Evolutionary conservation across 352 stramenopile genomes (phyloP), one percentile per base, ranked within the genome.

Genomic region (Phytopythium montanum): DNA sequence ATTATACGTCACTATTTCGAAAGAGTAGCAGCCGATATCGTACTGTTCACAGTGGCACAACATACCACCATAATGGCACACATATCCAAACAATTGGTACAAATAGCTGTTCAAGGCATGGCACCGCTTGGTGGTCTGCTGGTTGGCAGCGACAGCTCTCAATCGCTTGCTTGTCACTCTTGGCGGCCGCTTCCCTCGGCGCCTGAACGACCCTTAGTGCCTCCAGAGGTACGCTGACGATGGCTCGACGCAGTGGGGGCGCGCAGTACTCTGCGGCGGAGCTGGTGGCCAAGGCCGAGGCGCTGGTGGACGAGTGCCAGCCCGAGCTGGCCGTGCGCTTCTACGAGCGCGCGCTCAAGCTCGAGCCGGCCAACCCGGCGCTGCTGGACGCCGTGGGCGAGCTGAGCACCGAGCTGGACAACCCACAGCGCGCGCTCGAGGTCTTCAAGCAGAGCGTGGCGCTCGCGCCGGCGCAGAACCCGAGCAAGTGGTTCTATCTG

Each of bases 401-500:
- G 69, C 76, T 94, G 25, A 77, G 72, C 60, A 94, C 83, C 52
- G 87, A 96, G 61, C 72, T 95, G 55, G 80, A 88, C 71, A 78
- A 93, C 63, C 80, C 84, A 1, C 82, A 92, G 66, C 83, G 84
- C 38, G 87, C 87, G 39, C 59, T 85, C 54, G 62, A 77, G 26
- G 85, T 75, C 21, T 95, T 95, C 70, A 66, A 86, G 60, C 67
- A 88, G 61, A 92, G 80, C 59, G 76, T 89, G 54, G 59, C 73
- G 33, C 25, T 93, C 23, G 83, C 81, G 25, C 87, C 87, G 13
- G 62, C 76, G 26, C 69, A 86, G 59, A 94, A 92, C 62, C 83
- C 86, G 13, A 68, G 69, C 76, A 94, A 95, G 61, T 96, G 83
- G 65, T 83, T 96, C 55, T 95, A 96, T 66, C 65, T 90, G 10